Evolutionary conservation across 1,139 yeast genomes (phyloP), one percentile per base, ranked within the genome.

Genomic region (Nadsonia starkeyi-henricii): DNA sequence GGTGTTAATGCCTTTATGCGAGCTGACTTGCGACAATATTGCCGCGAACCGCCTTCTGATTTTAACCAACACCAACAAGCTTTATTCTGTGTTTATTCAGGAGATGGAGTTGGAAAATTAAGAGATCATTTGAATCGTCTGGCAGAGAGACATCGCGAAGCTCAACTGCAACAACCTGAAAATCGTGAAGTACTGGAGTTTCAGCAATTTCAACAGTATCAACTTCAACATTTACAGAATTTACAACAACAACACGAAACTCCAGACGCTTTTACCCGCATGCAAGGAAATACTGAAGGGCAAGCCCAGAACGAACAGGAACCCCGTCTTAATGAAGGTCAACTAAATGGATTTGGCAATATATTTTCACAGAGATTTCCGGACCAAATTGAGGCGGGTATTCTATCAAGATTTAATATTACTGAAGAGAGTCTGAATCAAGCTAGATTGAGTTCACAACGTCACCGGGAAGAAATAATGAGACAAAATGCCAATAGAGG

Each of bases 31-130:
- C 83, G 93, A 1, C 81, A 78, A 56, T 89, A 79, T 64, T 89
- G 97, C 62, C 81, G 98, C 37, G 85, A 82, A n/a, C 94, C 97
- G 1, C 98, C 98, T 2, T 78, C 85, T 15, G 97, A 89, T 59
- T 89, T 91, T 62, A 88, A 84, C 51, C 88, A 81, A 51, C 84
- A 82, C 58, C 98, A 91, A 64, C 81, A 81, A 56, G 76, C 82
- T 19, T 75, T 85, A 47, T 91, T 91, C 59, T 91, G 98, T 66
- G 98, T 91, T 9, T 91, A 88, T 60, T 82, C 94, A 41, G 97
- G 97, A 1, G 79, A 76, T 54, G 97, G 97, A 3, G 96, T 91
- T 18, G 75, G 70, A 48, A 77, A 75, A 52, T 71, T 86, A 54
- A 75, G 95, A 53, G 77, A 75, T 45, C 80, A 80, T 58, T 70